Conservation (phyloP, 106 monocot species). For the Vanilla planifolia region DNA sequence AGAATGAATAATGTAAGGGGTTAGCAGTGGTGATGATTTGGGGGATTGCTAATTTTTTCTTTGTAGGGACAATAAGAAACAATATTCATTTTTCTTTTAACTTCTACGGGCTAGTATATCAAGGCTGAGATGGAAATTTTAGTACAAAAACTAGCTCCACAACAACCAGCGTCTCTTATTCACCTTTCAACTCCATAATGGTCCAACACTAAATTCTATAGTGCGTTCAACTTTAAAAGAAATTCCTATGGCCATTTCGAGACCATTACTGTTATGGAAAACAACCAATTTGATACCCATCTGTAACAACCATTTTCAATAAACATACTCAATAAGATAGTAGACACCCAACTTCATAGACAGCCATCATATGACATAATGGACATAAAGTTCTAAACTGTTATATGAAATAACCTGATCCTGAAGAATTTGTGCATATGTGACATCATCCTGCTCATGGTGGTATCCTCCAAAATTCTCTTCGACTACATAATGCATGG, state of each 20-base stretch:
- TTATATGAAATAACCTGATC: constrained; percentile 41
- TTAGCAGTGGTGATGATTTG: too few species aligned
- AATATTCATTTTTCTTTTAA: too few species aligned
- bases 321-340: neutral
- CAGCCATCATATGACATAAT: neutral
- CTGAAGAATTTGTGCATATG: constrained; percentile 47
- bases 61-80: too few species aligned
- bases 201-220: neutral
- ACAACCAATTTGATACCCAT: neutral
- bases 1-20: too few species aligned
- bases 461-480: constrained; percentile 52
- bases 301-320: neutral
- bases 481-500: constrained; percentile 35
- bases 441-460: constrained; percentile 25
- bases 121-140: too few species aligned
- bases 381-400: neutral
- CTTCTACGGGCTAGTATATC: too few species aligned
- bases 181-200: neutral
- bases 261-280: neutral
- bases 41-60: too few species aligned
- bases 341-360: neutral
- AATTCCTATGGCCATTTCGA: neutral
- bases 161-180: neutral
- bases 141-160: too few species aligned
- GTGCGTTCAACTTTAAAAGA: neutral